Evolutionary conservation across 306 rosid genomes (phyloP).

Genomic region (Castanopsis chinensis): DNA sequence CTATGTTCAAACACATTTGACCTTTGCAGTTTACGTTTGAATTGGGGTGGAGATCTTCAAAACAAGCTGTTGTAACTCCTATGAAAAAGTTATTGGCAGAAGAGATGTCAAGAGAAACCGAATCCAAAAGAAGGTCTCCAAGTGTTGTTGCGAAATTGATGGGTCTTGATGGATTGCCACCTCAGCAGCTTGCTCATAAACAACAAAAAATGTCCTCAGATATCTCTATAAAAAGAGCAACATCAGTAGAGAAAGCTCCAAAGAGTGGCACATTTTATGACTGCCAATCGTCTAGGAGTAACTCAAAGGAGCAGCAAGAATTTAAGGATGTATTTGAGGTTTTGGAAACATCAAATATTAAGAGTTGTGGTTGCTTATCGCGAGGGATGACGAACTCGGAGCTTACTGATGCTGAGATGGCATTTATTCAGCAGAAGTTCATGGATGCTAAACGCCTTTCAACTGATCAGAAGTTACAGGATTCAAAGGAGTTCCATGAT

Average conservation of each 20-base stretch:
- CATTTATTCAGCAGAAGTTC: slow-evolving; percentile 81
- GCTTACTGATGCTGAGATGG: slow-evolving; percentile 66
- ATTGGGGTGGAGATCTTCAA: slow-evolving; percentile 59
- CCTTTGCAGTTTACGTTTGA: slow-evolving; percentile 58
- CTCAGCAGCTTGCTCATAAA: slow-evolving; percentile 53
- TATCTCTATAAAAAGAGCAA: slow-evolving; percentile 19
- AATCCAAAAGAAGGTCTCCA: slow-evolving; percentile 65
- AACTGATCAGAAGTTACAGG: slow-evolving; percentile 62
- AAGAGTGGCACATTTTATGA: slow-evolving; percentile 32
- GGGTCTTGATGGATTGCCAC: slow-evolving; percentile 94
- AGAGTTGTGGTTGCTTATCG: slow-evolving; percentile 48
- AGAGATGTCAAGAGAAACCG: slow-evolving; percentile 64
- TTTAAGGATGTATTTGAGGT: slow-evolving; percentile 96
- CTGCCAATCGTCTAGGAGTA: slow-evolving; percentile 48
- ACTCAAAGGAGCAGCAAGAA: slow-evolving; percentile 66
- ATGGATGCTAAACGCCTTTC: slow-evolving; percentile 88
- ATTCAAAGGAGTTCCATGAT: slow-evolving; percentile 72
- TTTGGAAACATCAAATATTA: slow-evolving; percentile 55
- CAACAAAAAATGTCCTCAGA: slow-evolving; percentile 44
- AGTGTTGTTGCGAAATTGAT: slow-evolving; percentile 89
- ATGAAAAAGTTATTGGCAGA: slow-evolving; percentile 71
- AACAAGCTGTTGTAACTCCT: slow-evolving; percentile 57
- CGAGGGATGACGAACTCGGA: slow-evolving; percentile 40
- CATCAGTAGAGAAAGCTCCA: slow-evolving; percentile 43
- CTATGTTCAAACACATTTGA: slow-evolving; percentile 17